These are phyloP conservation scores for Taphrina pruni DNA, from an alignment of 1,139 yeast species.

Conservation along the genomic window DNA sequence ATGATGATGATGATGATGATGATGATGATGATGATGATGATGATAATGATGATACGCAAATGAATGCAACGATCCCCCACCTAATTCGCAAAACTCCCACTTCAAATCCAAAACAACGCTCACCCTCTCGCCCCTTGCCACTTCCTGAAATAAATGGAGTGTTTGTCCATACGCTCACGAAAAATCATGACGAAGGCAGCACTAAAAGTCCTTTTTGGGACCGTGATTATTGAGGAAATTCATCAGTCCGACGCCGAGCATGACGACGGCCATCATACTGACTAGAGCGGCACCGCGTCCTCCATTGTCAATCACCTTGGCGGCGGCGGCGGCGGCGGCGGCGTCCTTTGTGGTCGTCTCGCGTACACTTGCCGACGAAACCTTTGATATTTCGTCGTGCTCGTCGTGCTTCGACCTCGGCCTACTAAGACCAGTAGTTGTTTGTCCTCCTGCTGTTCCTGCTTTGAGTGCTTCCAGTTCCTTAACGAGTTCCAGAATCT, in stretches of 20 bases:
- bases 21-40: too few relatives aligned
- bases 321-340: background rate
- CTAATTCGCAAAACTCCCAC: too few relatives aligned
- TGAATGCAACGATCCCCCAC: too few relatives aligned
- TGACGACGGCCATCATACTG: constrained; percentile 36
- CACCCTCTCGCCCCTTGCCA: background rate
- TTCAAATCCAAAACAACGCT: too few relatives aligned
- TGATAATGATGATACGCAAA: too few relatives aligned
- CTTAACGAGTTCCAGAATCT: constrained; percentile 13
- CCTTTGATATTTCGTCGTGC: background rate
- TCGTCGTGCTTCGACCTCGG: background rate
- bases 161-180: too few relatives aligned
- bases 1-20: too few relatives aligned
- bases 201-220: constrained; percentile 15
- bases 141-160: too few relatives aligned
- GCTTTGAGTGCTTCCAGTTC: constrained; percentile 6
- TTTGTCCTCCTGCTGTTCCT: background rate
- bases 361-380: background rate
- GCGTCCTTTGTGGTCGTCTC: too few relatives aligned
- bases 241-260: constrained; percentile 35
- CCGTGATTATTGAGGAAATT: constrained; percentile 28
- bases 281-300: constrained; percentile 34
- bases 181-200: background rate
- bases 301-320: constrained; percentile 1
- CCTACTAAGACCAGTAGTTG: too few relatives aligned